A percentile compares a stretch with the other conserved stretches of the same genome.
phyloP scores from a whole-genome alignment of 2,329 filamentous ascomycete genomes.

The Daldinia sp. region DNA sequence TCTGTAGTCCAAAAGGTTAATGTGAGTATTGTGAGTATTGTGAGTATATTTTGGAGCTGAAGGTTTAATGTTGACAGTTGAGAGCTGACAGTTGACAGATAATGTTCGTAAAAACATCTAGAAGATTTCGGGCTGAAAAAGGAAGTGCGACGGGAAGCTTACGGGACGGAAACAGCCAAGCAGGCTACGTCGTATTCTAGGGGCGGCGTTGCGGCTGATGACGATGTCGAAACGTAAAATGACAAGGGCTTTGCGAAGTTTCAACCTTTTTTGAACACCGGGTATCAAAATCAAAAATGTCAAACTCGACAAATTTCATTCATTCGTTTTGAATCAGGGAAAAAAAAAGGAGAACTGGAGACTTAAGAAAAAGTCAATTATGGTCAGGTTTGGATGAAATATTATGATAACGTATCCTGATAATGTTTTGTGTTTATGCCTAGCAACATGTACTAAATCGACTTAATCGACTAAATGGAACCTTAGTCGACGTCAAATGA shows the following conservation, averaged over 20 bases:
- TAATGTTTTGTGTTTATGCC: slow-evolving; percentile 24
- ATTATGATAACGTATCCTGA: slow-evolving; percentile 12
- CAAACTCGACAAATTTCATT: not conserved
- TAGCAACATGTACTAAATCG: slow-evolving; percentile 11
- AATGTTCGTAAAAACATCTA: too few species aligned
- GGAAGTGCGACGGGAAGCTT: slow-evolving; percentile 1
- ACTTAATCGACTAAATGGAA: slow-evolving; percentile 15
- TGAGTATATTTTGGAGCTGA: not conserved
- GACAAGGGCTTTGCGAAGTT: slow-evolving; percentile 12
- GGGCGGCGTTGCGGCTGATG: slow-evolving; percentile 33
- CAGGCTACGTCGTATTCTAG: slow-evolving; percentile 32
- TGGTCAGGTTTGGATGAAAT: not conserved
- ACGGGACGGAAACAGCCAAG: slow-evolving; percentile 30
- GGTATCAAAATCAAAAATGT: not conserved
- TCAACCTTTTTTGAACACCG: slow-evolving; percentile 19
- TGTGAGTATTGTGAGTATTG: not conserved
- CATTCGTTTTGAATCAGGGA: not conserved
- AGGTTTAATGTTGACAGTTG: slow-evolving; percentile 9
- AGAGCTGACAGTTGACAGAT: too few species aligned
- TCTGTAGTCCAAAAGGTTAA: slow-evolving; percentile 21
- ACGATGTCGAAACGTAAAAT: slow-evolving; percentile 19
- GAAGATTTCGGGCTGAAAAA: slow-evolving; percentile 10
- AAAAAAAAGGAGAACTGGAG: not conserved
- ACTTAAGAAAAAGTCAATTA: not conserved
- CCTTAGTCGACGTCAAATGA: slow-evolving; percentile 21